A percentile compares a stretch with the other conserved stretches of the same genome.
These are phyloP conservation scores for Colletotrichum sp. DNA, from an alignment of 2,329 filamentous ascomycete species.

Conservation along the genomic window DNA sequence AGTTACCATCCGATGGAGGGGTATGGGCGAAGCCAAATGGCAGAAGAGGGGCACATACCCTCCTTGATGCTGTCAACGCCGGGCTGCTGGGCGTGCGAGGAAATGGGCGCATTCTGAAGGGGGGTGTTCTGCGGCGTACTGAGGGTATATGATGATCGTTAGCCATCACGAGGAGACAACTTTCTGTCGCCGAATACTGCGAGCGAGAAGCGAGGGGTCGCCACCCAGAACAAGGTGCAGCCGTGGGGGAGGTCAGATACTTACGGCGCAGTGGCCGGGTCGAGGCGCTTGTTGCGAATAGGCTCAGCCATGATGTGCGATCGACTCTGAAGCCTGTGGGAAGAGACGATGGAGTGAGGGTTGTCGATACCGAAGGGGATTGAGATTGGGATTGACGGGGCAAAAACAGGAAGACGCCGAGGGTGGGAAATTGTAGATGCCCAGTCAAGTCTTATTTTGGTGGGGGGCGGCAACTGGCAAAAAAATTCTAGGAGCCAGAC, in stretches of 20 bases:
- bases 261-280: conserved; percentile 63
- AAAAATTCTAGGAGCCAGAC: conserved; percentile 15
- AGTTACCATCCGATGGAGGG: conserved; percentile 25
- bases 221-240: background rate
- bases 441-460: conserved; percentile 22
- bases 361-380: background rate
- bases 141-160: conserved; percentile 19
- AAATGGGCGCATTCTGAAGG: conserved; percentile 93
- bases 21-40: background rate
- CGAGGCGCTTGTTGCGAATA: conserved; percentile 67
- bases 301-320: conserved; percentile 62
- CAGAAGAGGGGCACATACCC: conserved; percentile 65
- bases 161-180: conserved; percentile 21
- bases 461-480: conserved; percentile 8
- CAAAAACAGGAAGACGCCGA: conserved; percentile 1
- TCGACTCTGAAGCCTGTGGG: background rate
- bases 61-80: conserved; percentile 95
- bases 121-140: conserved; percentile 99
- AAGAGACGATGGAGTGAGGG: background rate
- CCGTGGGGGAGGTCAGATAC: conserved; percentile 33
- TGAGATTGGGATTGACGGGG: conserved; percentile 2
- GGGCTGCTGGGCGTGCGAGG: conserved; percentile 95
- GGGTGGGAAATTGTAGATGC: conserved; percentile 19
- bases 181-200: background rate
- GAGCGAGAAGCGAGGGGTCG: conserved; percentile 20